Evolutionary conservation across 768 basidiomycete species (phyloP).

Genomic region (Hirschioporus abietinus): DNA sequence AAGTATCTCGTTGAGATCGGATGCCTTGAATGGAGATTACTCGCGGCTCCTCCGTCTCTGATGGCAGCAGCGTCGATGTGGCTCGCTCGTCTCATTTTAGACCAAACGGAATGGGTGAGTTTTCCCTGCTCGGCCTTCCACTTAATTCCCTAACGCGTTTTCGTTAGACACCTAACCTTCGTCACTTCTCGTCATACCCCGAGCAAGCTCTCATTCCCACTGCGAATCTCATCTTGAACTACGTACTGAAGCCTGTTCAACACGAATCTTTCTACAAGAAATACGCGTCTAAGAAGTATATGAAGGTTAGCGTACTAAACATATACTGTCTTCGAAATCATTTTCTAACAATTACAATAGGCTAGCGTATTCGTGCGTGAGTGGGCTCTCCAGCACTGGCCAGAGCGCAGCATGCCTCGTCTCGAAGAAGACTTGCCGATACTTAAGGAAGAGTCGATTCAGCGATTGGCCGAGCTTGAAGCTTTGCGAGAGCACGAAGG

Average conservation of each 20-base stretch:
- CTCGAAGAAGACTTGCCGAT: slow-evolving; percentile 53
- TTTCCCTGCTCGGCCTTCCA: neutral
- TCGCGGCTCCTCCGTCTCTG: slow-evolving; percentile 69
- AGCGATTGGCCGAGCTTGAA: neutral
- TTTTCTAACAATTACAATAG: slow-evolving; percentile 29
- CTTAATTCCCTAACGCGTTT: slow-evolving; percentile 8
- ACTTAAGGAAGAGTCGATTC: slow-evolving; percentile 41
- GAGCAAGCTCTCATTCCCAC: slow-evolving; percentile 75
- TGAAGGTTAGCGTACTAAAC: slow-evolving; percentile 51
- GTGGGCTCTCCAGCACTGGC: slow-evolving; percentile 81
- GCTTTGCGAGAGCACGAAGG: neutral
- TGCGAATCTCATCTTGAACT: slow-evolving; percentile 85
- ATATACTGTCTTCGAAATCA: neutral
- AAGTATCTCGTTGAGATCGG: slow-evolving; percentile 91
- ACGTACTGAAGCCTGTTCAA: slow-evolving; percentile 64
- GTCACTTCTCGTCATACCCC: slow-evolving; percentile 82
- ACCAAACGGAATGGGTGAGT: slow-evolving; percentile 84
- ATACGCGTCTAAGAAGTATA: slow-evolving; percentile 77
- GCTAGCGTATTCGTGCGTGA: slow-evolving; percentile 77
- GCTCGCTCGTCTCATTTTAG: slow-evolving; percentile 76
- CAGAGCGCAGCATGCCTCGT: slow-evolving; percentile 53
- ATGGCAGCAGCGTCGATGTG: slow-evolving; percentile 83
- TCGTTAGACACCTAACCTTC: slow-evolving; percentile 71
- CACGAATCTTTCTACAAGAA: slow-evolving; percentile 85
- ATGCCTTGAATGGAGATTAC: slow-evolving; percentile 72